A percentile compares a stretch with the other conserved stretches of the same genome.
These are phyloP conservation scores for Colletotrichum tanaceti DNA, from an alignment of 2,329 filamentous ascomycete species.

Conservation along the genomic window DNA sequence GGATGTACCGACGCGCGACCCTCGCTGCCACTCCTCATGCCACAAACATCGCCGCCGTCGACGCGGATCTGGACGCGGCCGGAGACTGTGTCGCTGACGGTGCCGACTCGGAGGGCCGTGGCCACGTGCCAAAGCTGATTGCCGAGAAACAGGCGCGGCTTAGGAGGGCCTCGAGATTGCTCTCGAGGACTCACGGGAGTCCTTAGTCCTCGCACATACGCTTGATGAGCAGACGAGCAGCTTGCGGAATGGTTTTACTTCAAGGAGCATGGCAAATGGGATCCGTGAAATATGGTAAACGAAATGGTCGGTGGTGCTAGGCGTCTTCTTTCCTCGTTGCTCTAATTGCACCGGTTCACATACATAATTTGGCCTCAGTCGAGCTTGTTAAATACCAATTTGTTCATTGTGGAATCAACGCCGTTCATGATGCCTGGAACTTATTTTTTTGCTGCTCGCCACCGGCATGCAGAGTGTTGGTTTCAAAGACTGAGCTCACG, in stretches of 20 bases:
- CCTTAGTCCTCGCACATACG: background rate
- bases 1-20: slow-evolving; percentile 36
- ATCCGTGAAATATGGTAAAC: slow-evolving; percentile 9
- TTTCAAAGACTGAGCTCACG: background rate
- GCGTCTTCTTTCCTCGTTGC: slow-evolving; percentile 4
- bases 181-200: slow-evolving; percentile 41
- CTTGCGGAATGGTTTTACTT: background rate
- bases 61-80: slow-evolving; percentile 33
- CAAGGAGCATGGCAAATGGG: background rate
- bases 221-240: background rate
- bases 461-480: background rate
- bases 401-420: background rate
- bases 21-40: slow-evolving; percentile 3
- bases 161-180: slow-evolving; percentile 54
- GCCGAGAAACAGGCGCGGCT: slow-evolving; percentile 54
- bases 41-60: slow-evolving; percentile 37
- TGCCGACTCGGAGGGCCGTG: slow-evolving; percentile 41
- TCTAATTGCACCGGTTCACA: background rate
- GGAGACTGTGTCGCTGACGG: slow-evolving; percentile 41
- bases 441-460: too few relatives aligned
- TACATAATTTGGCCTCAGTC: slow-evolving; percentile 3
- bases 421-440: background rate
- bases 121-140: slow-evolving; percentile 44
- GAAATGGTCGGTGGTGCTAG: slow-evolving; percentile 1
- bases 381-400: slow-evolving; percentile 26